Percentiles rank a stretch among this genome's conserved stretches.
Evolutionary conservation across 768 basidiomycete genomes (phyloP).

Genomic region (Arthromyces matolae): DNA sequence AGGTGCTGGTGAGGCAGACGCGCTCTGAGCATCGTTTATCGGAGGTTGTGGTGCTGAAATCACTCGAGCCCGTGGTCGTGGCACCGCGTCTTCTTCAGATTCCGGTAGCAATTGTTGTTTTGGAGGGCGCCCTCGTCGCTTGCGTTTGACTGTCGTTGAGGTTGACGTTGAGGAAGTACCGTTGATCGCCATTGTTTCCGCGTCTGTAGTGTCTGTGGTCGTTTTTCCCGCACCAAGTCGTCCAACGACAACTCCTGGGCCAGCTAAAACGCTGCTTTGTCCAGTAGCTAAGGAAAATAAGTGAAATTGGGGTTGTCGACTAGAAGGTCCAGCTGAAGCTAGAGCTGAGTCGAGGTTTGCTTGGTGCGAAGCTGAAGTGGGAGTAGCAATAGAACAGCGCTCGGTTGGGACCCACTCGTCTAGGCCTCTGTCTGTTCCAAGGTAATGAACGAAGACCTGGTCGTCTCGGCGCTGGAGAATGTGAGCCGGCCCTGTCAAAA

Average conservation of each 20-base stretch:
- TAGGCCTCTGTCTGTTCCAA: conserved; percentile 64
- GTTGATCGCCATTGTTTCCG: background rate
- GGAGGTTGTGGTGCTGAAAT: too few species aligned
- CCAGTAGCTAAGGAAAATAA: conserved; percentile 1
- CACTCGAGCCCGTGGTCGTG: too few species aligned
- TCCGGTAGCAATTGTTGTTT: background rate
- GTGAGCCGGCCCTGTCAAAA: conserved; percentile 40
- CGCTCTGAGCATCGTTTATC: too few species aligned
- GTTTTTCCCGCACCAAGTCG: conserved; percentile 7
- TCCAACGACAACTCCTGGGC: conserved; percentile 1
- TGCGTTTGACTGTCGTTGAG: conserved; percentile 9
- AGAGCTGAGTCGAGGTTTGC: background rate
- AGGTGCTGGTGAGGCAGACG: conserved; percentile 9
- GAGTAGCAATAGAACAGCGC: conserved; percentile 28
- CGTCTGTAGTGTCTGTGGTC: background rate
- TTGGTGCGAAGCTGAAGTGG: background rate
- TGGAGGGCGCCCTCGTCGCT: conserved; percentile 10
- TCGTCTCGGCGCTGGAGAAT: conserved; percentile 49
- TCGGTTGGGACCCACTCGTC: conserved; percentile 68
- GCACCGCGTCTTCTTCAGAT: background rate
- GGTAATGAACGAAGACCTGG: conserved; percentile 70
- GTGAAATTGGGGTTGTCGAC: background rate
- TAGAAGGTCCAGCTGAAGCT: background rate
- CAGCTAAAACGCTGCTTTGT: conserved; percentile 1
- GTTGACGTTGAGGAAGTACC: background rate